These are phyloP conservation scores for Tieghemostelium lacteum DNA, from an alignment of 78 protist genomes.

Conservation along the genomic window DNA sequence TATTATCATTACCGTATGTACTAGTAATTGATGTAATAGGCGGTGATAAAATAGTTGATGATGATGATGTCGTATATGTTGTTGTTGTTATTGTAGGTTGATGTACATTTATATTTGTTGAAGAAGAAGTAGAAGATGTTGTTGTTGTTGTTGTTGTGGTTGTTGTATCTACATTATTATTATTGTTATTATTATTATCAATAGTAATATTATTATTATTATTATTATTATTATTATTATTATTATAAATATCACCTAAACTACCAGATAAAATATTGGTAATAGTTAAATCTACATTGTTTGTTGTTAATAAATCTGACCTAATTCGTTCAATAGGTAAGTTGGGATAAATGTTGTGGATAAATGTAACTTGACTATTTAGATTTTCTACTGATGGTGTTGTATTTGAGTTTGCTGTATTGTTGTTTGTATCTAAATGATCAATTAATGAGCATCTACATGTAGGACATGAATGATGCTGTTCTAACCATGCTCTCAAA, in stretches of 20 bases:
- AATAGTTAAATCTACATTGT: conserved; percentile 48
- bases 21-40: too few relatives aligned
- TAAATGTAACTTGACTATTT: neutral
- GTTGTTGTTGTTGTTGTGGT: neutral
- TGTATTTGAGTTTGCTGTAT: conserved; percentile 12
- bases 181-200: conserved; percentile 16
- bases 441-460: conserved; percentile 87
- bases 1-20: neutral
- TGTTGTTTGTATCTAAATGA: conserved; percentile 9
- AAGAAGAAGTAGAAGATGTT: neutral
- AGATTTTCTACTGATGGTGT: conserved; percentile 3
- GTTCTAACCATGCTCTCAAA: conserved; percentile 88
- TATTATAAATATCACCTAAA: conserved; percentile 9
- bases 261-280: conserved; percentile 42
- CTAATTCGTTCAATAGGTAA: conserved; percentile 23
- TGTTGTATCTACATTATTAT: neutral
- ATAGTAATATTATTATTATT: conserved; percentile 1
- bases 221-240: conserved; percentile 29
- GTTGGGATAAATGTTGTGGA: conserved; percentile 23
- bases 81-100: neutral
- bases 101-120: neutral
- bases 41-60: too few relatives aligned
- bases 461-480: conserved; percentile 88
- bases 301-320: conserved; percentile 16
- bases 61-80: too few relatives aligned